Conservation (phyloP, 116 monocot genomes). For the Cymodocea nodosa region DNA sequence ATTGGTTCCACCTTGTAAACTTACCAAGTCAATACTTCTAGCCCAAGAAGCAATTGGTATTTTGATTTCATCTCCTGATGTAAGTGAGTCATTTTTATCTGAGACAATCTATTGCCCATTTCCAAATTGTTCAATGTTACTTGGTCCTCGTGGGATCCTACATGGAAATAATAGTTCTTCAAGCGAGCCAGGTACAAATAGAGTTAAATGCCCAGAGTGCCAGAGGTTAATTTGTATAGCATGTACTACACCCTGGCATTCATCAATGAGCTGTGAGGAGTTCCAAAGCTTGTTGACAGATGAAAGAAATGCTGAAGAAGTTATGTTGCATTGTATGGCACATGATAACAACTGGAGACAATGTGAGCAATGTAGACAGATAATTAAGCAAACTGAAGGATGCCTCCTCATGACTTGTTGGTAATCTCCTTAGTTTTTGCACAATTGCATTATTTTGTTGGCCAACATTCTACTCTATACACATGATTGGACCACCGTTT, state of each 20-base stretch:
- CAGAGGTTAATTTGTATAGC: slow-evolving; percentile 45
- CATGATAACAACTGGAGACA: slow-evolving; percentile 48
- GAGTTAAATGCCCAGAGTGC: slow-evolving; percentile 62
- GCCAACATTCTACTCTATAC: too few species aligned
- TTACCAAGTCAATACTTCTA: slow-evolving; percentile 40
- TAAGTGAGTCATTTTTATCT: slow-evolving; percentile 7
- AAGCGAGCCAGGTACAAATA: slow-evolving; percentile 19
- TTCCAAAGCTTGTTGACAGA: slow-evolving; percentile 40
- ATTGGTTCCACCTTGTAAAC: slow-evolving; percentile 40
- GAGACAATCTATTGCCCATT: slow-evolving; percentile 52
- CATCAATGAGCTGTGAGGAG: slow-evolving; percentile 64
- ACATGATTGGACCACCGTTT: too few species aligned
- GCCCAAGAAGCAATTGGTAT: slow-evolving; percentile 78
- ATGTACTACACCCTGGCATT: slow-evolving; percentile 69
- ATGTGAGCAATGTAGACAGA: slow-evolving; percentile 48
- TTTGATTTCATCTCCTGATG: slow-evolving; percentile 1
- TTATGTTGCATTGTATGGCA: slow-evolving; percentile 29
- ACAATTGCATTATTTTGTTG: too few species aligned
- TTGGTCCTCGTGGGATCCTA: slow-evolving; percentile 18
- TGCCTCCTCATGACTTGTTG: slow-evolving; percentile 77
- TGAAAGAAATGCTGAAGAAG: slow-evolving; percentile 34
- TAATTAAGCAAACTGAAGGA: slow-evolving; percentile 64
- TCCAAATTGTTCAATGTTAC: slow-evolving; percentile 35
- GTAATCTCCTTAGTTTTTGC: slow-evolving; percentile 16
- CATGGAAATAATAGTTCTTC: slow-evolving; percentile 33